phyloP scores from a whole-genome alignment of 2,329 filamentous ascomycete genomes.

The Sporothrix euskadiensis region DNA sequence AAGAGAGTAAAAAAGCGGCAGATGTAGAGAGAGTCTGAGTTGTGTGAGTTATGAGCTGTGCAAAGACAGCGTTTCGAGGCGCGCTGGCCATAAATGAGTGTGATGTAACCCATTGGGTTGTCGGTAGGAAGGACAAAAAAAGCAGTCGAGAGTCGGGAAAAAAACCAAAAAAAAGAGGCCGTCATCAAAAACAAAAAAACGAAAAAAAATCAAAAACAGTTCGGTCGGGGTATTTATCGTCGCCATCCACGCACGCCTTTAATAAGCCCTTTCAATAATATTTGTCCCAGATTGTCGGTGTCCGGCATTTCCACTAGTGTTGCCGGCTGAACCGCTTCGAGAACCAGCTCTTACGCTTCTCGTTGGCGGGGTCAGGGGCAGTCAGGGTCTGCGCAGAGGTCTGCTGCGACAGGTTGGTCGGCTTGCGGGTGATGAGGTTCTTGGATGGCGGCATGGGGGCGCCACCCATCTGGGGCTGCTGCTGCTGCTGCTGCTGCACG shows the following conservation, averaged over 20 bases:
- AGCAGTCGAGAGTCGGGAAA: not conserved
- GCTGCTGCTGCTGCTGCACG: slow-evolving; percentile 8
- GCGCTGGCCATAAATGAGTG: not conserved
- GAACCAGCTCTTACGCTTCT: slow-evolving; percentile 92
- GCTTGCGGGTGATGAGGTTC: slow-evolving; percentile 34
- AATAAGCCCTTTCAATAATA: not conserved
- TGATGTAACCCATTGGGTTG: not conserved
- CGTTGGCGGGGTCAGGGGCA: slow-evolving; percentile 38
- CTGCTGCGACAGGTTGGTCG: slow-evolving; percentile 37
- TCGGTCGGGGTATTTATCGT: slow-evolving; percentile 2
- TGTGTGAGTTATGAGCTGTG: not conserved
- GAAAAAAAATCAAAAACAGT: not conserved
- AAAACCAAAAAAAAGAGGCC: not conserved
- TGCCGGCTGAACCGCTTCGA: slow-evolving; percentile 75
- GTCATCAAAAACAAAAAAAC: not conserved
- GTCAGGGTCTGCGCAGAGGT: slow-evolving; percentile 32
- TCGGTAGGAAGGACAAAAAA: not conserved
- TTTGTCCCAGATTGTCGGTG: slow-evolving; percentile 4
- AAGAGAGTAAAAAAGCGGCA: not conserved
- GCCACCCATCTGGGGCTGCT: slow-evolving; percentile 8
- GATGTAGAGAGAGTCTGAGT: slow-evolving; percentile 1
- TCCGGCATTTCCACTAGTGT: slow-evolving; percentile 26
- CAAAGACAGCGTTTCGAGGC: not conserved
- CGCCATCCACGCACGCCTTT: not conserved
- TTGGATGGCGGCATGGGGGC: slow-evolving; percentile 1